A percentile compares a stretch with the other conserved stretches of the same genome.
Evolutionary conservation across 176 grass and related monocot genomes (phyloP).

Genomic region (Avena sativa): DNA sequence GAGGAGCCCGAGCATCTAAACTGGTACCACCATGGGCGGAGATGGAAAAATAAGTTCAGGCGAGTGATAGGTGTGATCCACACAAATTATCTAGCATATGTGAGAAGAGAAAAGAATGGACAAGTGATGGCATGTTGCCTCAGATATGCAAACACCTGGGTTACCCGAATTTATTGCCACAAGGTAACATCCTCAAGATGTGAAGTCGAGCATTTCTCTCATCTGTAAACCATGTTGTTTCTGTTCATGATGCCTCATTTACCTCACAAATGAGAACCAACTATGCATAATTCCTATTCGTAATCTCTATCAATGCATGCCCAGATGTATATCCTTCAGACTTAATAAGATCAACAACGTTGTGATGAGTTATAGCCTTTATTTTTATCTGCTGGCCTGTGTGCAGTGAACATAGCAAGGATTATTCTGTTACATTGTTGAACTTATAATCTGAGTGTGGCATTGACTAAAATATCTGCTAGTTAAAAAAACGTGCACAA

Average conservation of each 20-base stretch:
- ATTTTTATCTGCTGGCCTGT: constrained; percentile 3
- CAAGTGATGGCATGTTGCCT: constrained; percentile 70
- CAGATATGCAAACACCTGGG: constrained; percentile 84
- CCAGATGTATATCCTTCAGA: constrained; percentile 19
- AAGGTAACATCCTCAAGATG: constrained; percentile 69
- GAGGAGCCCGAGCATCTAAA: constrained; percentile 97
- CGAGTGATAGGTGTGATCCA: constrained; percentile 91
- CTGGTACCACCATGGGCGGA: constrained; percentile 93
- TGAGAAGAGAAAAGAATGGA: constrained; percentile 95
- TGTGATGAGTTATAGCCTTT: background rate
- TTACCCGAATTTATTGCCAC: constrained; percentile 94
- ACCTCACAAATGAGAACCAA: background rate
- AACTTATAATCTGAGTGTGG: background rate
- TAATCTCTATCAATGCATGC: background rate
- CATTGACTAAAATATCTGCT: background rate
- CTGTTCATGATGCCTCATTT: constrained; percentile 19
- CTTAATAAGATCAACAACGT: background rate
- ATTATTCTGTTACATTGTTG: constrained; percentile 3
- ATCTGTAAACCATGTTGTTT: background rate
- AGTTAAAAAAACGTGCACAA: background rate
- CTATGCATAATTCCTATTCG: background rate
- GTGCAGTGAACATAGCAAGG: constrained; percentile 10
- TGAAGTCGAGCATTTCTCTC: background rate
- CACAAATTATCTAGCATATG: constrained; percentile 99
- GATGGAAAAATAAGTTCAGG: constrained; percentile 90